Evolutionary conservation across 768 basidiomycete species (phyloP).

Genomic region (Coprinopsis strossmayeri): DNA sequence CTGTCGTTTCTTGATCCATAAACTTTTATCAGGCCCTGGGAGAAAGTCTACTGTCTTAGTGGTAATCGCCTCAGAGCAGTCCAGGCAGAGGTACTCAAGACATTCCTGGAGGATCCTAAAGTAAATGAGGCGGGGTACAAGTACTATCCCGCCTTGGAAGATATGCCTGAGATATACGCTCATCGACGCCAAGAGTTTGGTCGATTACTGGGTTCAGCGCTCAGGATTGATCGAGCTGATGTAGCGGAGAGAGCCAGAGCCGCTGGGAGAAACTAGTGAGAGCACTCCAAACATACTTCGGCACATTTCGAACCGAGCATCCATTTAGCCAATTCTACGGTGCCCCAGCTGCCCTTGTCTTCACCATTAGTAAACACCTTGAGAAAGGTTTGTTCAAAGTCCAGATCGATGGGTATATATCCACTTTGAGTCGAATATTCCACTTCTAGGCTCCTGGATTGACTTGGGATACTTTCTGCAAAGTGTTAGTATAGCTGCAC

Average conservation of each 20-base stretch:
- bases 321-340: conserved; percentile 4
- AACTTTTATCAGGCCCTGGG: conserved; percentile 7
- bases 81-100: not conserved
- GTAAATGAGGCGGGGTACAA: conserved; percentile 1
- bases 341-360: conserved; percentile 7
- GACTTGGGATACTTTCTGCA: conserved; percentile 9
- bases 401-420: not conserved
- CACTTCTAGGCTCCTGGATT: conserved; percentile 8
- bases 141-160: conserved; percentile 4
- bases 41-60: conserved; percentile 7
- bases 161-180: conserved; percentile 2
- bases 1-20: not conserved
- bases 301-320: too few relatives aligned
- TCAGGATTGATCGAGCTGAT: conserved; percentile 3
- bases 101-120: not conserved
- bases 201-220: not conserved
- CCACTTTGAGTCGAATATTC: not conserved
- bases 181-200: conserved; percentile 4
- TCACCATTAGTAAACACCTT: conserved; percentile 5
- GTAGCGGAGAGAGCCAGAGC: not conserved
- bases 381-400: not conserved
- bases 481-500: conserved; percentile 7
- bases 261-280: conserved; percentile 8
- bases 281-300: too few relatives aligned
- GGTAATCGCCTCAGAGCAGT: not conserved